These are phyloP conservation scores for Suillus luteus DNA, from an alignment of 768 basidiomycete species.

Conservation along the genomic window DNA sequence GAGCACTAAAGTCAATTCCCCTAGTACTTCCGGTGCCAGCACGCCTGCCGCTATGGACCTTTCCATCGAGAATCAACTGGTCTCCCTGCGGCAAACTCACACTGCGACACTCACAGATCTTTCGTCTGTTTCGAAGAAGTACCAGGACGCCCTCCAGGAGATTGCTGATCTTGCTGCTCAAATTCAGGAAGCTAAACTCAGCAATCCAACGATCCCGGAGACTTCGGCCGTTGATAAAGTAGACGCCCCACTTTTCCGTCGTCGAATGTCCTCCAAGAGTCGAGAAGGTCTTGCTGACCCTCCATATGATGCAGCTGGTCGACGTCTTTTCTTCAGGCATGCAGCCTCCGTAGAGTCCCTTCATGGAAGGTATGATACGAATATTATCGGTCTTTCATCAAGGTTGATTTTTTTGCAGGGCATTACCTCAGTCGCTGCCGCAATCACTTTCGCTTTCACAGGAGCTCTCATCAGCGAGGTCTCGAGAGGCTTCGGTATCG, in stretches of 20 bases:
- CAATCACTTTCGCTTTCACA: conserved; percentile 96
- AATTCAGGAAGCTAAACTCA: conserved; percentile 82
- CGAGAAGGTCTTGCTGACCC: conserved; percentile 45
- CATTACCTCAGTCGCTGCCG: conserved; percentile 91
- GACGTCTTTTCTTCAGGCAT: conserved; percentile 84
- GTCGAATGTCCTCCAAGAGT: conserved; percentile 53
- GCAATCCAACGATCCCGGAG: conserved; percentile 47
- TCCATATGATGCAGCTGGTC: conserved; percentile 51
- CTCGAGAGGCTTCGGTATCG: conserved; percentile 80
- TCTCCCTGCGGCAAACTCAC: conserved; percentile 79
- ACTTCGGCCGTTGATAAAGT: conserved; percentile 39
- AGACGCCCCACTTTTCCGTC: conserved; percentile 50
- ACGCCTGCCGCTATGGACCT: conserved; percentile 38
- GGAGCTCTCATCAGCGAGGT: conserved; percentile 89
- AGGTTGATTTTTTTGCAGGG: conserved; percentile 48
- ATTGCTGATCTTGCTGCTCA: conserved; percentile 94
- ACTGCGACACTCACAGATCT: conserved; percentile 79
- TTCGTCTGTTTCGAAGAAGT: conserved; percentile 76
- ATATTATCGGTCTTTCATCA: conserved; percentile 16
- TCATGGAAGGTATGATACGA: conserved; percentile 68
- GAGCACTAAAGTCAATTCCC: conserved; percentile 32
- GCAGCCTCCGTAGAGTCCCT: conserved; percentile 87
- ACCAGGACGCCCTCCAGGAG: conserved; percentile 85
- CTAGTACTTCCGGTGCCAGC: conserved; percentile 30
- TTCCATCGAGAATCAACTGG: conserved; percentile 60